Evolutionary conservation across 305 asterid genomes (phyloP).

Genomic region (Solanum hybrid): DNA sequence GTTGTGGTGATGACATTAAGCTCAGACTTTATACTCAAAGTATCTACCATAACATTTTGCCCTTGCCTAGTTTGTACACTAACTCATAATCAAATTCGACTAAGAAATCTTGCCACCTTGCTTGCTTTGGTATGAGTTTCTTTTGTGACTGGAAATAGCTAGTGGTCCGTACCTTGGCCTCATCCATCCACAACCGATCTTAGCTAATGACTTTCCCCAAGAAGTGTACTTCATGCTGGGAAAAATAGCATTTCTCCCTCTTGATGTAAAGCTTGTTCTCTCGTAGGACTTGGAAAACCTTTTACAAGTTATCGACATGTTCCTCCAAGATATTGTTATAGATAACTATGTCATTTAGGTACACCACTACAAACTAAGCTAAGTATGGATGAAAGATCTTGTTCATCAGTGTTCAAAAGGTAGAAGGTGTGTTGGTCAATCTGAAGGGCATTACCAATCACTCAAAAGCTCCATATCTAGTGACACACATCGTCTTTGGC

Average conservation of each 20-base stretch:
- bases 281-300: neutral
- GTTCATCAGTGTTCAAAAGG: neutral
- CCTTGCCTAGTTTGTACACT: neutral
- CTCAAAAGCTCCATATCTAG: neutral
- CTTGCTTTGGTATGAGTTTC: neutral
- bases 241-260: too few species aligned
- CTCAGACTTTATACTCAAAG: neutral
- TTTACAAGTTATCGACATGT: neutral
- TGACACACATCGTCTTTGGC: neutral
- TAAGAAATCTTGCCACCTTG: neutral
- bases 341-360: neutral
- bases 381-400: neutral
- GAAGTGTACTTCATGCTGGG: too few species aligned
- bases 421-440: neutral
- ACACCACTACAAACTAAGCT: neutral
- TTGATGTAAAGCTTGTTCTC: neutral
- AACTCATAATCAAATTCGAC: neutral
- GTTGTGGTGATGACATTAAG: neutral
- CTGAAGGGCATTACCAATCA: neutral
- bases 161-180: neutral
- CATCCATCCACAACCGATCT: neutral
- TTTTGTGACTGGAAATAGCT: too few species aligned
- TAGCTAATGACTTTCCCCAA: too few species aligned
- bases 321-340: too few species aligned
- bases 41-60: neutral